phyloP scores from a whole-genome alignment of 345 rosid species.

The Moricandia arvensis region DNA sequence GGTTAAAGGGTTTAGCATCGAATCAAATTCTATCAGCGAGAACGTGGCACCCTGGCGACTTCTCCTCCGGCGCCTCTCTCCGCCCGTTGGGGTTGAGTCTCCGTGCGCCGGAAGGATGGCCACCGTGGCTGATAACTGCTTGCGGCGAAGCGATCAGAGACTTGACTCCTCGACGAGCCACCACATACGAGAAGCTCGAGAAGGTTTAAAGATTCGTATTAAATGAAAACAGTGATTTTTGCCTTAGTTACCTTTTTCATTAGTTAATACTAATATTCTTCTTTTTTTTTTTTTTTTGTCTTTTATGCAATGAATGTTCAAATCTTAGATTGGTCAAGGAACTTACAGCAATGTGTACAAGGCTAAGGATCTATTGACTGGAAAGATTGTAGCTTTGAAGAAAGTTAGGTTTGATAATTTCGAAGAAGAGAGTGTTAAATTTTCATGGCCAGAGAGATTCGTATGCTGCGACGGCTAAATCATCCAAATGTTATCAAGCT shows the following conservation, averaged over 20 bases:
- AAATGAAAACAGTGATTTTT: background rate
- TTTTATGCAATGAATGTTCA: constrained; percentile 38
- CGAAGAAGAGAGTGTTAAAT: constrained; percentile 89
- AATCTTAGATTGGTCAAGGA: background rate
- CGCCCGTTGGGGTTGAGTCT: constrained; percentile 35
- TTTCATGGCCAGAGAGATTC: constrained; percentile 97
- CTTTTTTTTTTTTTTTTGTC: background rate
- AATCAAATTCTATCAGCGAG: constrained; percentile 34
- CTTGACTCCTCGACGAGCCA: constrained; percentile 78
- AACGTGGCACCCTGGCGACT: constrained; percentile 39
- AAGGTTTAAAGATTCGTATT: constrained; percentile 43
- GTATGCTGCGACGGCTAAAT: constrained; percentile 60
- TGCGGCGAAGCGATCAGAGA: constrained; percentile 72
- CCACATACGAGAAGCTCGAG: constrained; percentile 73
- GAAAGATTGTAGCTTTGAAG: too few relatives aligned
- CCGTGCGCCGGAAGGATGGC: constrained; percentile 60
- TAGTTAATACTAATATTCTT: background rate
- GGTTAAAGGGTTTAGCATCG: constrained; percentile 25
- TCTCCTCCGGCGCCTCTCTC: constrained; percentile 38
- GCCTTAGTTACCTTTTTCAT: background rate
- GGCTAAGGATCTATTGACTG: too few relatives aligned
- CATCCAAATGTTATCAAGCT: constrained; percentile 91
- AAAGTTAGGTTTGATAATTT: constrained; percentile 28
- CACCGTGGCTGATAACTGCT: constrained; percentile 73
- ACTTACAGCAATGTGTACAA: too few relatives aligned